Evolutionary conservation across 306 rosid genomes (phyloP), one percentile per base, ranked within the genome.

Genomic region (Astragalus membranaceus): DNA sequence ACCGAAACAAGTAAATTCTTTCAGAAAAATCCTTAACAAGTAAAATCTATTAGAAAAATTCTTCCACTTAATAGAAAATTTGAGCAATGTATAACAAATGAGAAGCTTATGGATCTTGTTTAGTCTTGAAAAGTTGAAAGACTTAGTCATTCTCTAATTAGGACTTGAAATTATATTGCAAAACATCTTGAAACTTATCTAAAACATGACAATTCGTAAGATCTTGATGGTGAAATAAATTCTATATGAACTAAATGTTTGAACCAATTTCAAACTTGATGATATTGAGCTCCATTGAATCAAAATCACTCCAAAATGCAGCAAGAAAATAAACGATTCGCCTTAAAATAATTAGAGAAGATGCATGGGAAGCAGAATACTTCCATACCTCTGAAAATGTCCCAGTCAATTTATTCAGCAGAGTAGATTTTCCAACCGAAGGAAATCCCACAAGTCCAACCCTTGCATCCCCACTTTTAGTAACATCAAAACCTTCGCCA

Each of bases 361-460:
- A 36, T 16, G 20, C 70, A 67, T 32, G 77, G 64, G 35, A 59
- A 20, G n/a, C 16, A 2, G 6, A 57, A 57, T 69, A 70, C 44
- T 47, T 41, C 72, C 65, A 33, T 89, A 91, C 97, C 99, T 94
- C 99, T 14, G 99, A 94, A 86, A 91, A 94, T 15, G 99, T 94
- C 83, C 99, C 99, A 0, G 99, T 94, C 81, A 94, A 75, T 73
- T 94, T 94, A 85, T 91, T 94, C 79, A 94, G 82, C 26, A 94
- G 78, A 15, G 99, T 94, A 61, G 99, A 94, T 82, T 94, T 94
- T 49, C 99, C 99, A 67, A 94, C 99, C 8, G 99, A 94, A 70
- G 97, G 99, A 69, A 94, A 94, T 50, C 99, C 99, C 81, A 94
- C 99, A 9, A 94, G 87, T 75, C 99, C 97, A 80, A 94, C 99